phyloP scores from a whole-genome alignment of 345 rosid species.

The Dovyalis caffra region DNA sequence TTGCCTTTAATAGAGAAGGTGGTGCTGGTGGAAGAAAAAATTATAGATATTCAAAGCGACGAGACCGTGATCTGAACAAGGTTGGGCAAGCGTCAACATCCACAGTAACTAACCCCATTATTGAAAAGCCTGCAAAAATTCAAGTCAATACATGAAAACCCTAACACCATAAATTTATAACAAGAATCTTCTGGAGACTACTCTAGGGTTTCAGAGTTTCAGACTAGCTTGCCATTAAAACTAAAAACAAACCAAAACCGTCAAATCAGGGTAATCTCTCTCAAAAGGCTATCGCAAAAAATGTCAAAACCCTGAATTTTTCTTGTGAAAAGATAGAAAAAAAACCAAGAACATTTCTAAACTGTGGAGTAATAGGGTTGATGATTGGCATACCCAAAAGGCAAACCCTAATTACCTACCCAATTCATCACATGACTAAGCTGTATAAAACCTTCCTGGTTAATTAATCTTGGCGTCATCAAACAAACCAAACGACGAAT shows the following conservation, averaged over 20 bases:
- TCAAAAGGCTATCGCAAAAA: neutral
- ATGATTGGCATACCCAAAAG: neutral
- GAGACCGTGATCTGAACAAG: conserved; percentile 18
- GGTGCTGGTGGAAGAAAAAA: neutral
- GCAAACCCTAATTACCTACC: neutral
- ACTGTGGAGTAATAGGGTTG: neutral
- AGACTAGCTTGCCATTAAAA: conserved; percentile 10
- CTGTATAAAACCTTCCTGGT: neutral
- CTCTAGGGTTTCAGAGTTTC: conserved; percentile 31
- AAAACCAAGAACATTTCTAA: neutral
- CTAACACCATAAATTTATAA: conserved; percentile 9
- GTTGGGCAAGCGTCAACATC: conserved; percentile 33
- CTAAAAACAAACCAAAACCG: neutral
- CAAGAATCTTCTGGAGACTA: conserved; percentile 6
- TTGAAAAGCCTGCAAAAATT: conserved; percentile 28
- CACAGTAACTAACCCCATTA: conserved; percentile 19
- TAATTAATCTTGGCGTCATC: neutral
- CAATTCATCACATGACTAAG: neutral
- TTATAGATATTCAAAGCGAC: conserved; percentile 11
- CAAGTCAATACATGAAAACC: conserved; percentile 23
- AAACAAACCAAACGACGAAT: neutral
- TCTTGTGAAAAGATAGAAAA: neutral
- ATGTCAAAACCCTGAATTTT: neutral
- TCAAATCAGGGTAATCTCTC: neutral
- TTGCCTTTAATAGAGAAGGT: conserved; percentile 3